These are phyloP conservation scores for Marasmius tenuissimus DNA, from an alignment of 1,284 basidiomycete species.

Conservation along the genomic window DNA sequence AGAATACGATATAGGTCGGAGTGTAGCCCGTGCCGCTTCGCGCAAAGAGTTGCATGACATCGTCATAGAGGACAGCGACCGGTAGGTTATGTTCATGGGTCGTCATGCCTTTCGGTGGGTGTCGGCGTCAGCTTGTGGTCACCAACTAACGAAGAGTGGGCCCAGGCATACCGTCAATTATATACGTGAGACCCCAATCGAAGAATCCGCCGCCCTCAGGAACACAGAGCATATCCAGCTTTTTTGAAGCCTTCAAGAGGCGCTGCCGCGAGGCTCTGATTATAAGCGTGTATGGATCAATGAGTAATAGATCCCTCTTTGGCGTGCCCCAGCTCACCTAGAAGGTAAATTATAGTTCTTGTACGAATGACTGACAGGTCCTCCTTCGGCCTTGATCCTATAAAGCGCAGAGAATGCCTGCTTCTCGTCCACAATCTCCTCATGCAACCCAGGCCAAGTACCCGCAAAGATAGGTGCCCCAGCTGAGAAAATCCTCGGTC, in stretches of 20 bases:
- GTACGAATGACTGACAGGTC: conserved; percentile 67
- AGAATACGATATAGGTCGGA: conserved; percentile 73
- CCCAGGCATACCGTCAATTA: conserved; percentile 57
- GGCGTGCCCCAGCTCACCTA: conserved; percentile 35
- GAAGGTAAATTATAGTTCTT: conserved; percentile 75
- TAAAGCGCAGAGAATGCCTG: conserved; percentile 65
- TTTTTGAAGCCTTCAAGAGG: conserved; percentile 57
- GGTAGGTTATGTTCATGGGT: conserved; percentile 74
- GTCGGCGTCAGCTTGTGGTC: background rate
- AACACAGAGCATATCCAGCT: conserved; percentile 68
- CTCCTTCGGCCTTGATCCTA: conserved; percentile 70
- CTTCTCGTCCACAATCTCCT: conserved; percentile 58
- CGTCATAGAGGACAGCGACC: conserved; percentile 65
- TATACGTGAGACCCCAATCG: conserved; percentile 76
- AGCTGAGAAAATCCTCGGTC: conserved; percentile 69
- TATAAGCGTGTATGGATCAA: background rate
- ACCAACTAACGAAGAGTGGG: background rate
- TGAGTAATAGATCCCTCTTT: background rate
- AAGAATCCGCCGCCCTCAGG: conserved; percentile 77
- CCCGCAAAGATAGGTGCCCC: conserved; percentile 69
- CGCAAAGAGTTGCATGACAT: conserved; percentile 59
- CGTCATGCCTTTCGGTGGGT: conserved; percentile 60
- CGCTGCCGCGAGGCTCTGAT: conserved; percentile 67
- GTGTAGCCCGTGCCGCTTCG: conserved; percentile 70
- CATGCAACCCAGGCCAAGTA: conserved; percentile 48